phyloP scores from a whole-genome alignment of 108 stramenopile genomes.

The Cyclostephanos tholiformis region DNA sequence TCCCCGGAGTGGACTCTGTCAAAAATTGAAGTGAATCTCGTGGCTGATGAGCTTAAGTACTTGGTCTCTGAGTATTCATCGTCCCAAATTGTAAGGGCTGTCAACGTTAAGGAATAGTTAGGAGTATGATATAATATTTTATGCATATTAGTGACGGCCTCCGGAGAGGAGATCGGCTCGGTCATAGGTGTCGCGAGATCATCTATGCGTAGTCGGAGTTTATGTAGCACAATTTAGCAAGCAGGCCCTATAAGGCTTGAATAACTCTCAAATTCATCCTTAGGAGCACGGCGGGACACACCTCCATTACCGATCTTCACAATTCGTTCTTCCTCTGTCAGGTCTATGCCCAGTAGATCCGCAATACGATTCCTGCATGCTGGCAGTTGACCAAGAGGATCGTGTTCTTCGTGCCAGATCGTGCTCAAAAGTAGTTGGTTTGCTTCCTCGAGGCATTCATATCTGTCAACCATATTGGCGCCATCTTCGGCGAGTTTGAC shows the following conservation, averaged over 20 bases:
- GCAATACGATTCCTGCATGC: constrained; percentile 49
- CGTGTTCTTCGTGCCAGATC: constrained; percentile 55
- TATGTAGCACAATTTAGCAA: neutral
- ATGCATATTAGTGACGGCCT: neutral
- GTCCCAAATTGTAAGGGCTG: neutral
- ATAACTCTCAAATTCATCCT: constrained; percentile 58
- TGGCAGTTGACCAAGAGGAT: constrained; percentile 24
- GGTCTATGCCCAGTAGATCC: constrained; percentile 40
- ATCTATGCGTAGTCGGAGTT: too few relatives aligned
- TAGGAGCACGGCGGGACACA: constrained; percentile 7
- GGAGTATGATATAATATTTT: neutral
- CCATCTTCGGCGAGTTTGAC: constrained; percentile 70
- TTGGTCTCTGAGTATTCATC: neutral
- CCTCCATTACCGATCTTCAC: constrained; percentile 15
- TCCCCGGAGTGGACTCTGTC: constrained; percentile 31
- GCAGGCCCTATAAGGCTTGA: constrained; percentile 34
- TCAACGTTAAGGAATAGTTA: neutral
- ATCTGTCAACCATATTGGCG: constrained; percentile 21
- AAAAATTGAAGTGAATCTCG: constrained; percentile 21
- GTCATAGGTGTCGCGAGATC: too few relatives aligned
- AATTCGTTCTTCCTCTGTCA: constrained; percentile 28
- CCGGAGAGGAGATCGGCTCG: too few relatives aligned
- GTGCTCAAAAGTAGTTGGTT: constrained; percentile 46
- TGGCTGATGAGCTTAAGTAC: constrained; percentile 28
- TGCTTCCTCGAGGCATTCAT: constrained; percentile 38